phyloP scores from a whole-genome alignment of 129 eudicot species.

The Centrapalus pauciflorus region DNA sequence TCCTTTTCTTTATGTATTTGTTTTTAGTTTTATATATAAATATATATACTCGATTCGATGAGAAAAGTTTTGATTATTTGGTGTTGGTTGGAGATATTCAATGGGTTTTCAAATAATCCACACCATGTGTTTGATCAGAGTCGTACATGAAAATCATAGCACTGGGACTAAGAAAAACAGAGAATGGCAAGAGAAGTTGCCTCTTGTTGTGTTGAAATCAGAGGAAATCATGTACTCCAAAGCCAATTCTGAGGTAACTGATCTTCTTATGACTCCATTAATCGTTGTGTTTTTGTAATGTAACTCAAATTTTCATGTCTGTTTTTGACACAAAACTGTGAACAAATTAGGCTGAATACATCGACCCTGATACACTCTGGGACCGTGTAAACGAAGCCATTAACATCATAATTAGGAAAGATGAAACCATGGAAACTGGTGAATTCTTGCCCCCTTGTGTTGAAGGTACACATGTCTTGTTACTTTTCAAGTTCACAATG shows the following conservation, averaged over 20 bases:
- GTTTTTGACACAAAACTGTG: background rate
- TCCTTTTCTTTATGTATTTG: background rate
- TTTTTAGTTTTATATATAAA: too few relatives aligned
- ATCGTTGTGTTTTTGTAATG: background rate
- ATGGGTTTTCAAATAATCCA: constrained; percentile 19
- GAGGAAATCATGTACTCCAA: constrained; percentile 97
- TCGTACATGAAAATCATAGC: constrained; percentile 57
- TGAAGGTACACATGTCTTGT: constrained; percentile 53
- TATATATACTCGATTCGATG: background rate
- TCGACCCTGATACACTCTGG: constrained; percentile 72
- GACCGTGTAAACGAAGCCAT: constrained; percentile 82
- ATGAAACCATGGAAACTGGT: constrained; percentile 75
- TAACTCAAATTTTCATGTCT: background rate
- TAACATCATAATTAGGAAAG: constrained; percentile 73
- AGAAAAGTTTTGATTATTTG: background rate
- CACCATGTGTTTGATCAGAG: constrained; percentile 62
- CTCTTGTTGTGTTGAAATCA: constrained; percentile 73
- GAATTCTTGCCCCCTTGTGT: constrained; percentile 88
- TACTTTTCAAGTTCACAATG: background rate
- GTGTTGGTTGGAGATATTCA: background rate
- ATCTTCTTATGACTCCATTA: background rate
- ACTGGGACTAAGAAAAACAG: constrained; percentile 59
- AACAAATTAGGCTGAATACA: constrained; percentile 56
- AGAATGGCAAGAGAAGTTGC: constrained; percentile 94
- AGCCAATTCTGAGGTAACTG: constrained; percentile 84